Evolutionary conservation across 331 rosid genomes (phyloP), one percentile per base, ranked within the genome.

Genomic region (Malus hybrid): DNA sequence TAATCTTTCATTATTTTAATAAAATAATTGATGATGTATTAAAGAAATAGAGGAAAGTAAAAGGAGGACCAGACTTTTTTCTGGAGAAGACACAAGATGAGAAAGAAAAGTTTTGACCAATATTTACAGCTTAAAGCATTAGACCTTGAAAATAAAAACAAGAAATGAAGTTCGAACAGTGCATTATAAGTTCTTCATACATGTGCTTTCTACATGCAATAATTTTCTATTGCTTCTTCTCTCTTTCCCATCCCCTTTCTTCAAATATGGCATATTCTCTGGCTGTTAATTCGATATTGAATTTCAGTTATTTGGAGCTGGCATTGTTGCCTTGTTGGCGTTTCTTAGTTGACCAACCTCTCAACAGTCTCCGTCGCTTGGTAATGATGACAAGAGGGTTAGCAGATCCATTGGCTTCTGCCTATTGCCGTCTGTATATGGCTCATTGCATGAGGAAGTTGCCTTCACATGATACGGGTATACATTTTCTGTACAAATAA

Each of bases 251-350:
- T 20, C 16, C 30, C 34, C 42, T 24, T 68, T 79, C 55, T 70
- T 34, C 78, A 62, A 70, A 22, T 77, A 30, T 56, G 74, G 65
- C 63, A 26, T 44, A 44, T 64, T 53, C 39, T 56, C 50, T 82
- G 58, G 74, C 26, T 52, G 60, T 66, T 78, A 68, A 34, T 77
- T 65, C 56, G 68, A 75, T 77, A 74, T 82, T 78, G 71, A 69
- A 58, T 77, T 77, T 62, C 82, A 94, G 98, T 87, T 94, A 91
- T 81, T 84, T 94, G 90, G 98, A 94, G 88, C 82, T 94, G 55
- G 98, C 98, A 77, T 81, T 94, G 78, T 86, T 91, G 83, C 97
- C 97, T 80, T 91, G 97, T 83, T 86, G 93, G 92, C 88, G 85
- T 70, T 94, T 90, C 86, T 84, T 91, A 81, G 84, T 73, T 80